Base-by-base conservation (phyloP, 306 rosid genomes). In the Arachis stenosperma region DNA sequence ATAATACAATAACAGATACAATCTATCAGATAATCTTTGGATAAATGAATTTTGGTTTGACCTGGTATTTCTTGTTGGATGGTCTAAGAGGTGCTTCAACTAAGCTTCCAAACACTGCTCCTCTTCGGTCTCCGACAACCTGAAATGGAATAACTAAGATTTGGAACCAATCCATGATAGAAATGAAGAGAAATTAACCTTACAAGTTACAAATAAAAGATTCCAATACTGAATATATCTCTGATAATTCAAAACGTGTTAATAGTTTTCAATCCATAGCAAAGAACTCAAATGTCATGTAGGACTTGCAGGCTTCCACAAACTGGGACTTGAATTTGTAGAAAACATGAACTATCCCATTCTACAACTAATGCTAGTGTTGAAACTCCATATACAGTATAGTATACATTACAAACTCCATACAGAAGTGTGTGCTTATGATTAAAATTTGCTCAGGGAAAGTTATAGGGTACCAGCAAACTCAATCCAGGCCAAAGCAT, bases 41-140 rank as follows among this genome's bases (percentile, higher is more conserved):
- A 40, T 65, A 8, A 75, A 65, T 50, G 17, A 50, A 59, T 62
- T 76, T 79, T 14, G 71, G 78, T 37, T 78, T 67, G 77, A 93
- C 98, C 98, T 93, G 97, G 82, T 93, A 93, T 83, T 79, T 90
- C 84, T 83, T 90, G 81, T 51, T 85, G 71, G 89, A 85, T 33
- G 97, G 86, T 76, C 72, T 90, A 30, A 89, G 82, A 42, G 98
- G 98, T 64, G 98, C 96, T 82, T 93, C 98, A 73, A 93, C 86
- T 83, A 93, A 79, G 81, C 97, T 89, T 6, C 96, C 98, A 84
- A 93, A 93, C n/a, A 91, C 96, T 13, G 93, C 97, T 79, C 96
- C 98, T 81, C 76, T 82, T 73, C 79, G 83, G 66, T 93, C 97
- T 57, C 96, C 92, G 64, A 93, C 92, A 85, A 90, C 90, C 98